A percentile compares a stretch with the other conserved stretches of the same genome.
Conservation (phyloP, 257 asterid species). For the Solanum acaule region DNA sequence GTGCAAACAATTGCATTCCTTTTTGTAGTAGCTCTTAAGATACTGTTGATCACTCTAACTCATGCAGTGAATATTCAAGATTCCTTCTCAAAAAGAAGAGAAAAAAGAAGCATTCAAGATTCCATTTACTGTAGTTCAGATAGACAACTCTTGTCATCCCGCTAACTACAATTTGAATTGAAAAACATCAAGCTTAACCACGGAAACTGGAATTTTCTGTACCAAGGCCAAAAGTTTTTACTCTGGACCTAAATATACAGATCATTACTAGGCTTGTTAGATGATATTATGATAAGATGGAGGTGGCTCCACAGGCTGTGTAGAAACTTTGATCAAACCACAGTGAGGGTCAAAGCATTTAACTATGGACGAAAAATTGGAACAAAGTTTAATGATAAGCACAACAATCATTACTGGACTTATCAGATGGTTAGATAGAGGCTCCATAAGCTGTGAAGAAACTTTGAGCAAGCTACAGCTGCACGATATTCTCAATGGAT, state of each 20-base stretch:
- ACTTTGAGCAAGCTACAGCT: not conserved
- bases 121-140: not conserved
- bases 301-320: not conserved
- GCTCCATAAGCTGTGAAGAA: not conserved
- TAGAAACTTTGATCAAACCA: not conserved
- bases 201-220: not conserved
- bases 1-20: not conserved
- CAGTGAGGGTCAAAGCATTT: not conserved
- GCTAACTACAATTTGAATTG: not conserved
- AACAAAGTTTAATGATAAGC: not conserved
- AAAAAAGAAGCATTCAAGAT: not conserved
- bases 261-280: not conserved
- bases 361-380: not conserved
- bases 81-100: not conserved
- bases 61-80: not conserved
- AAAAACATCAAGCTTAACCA: not conserved
- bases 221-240: not conserved
- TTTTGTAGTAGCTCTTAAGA: not conserved
- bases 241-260: not conserved
- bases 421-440: not conserved
- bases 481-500: not conserved
- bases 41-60: not conserved
- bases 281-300: not conserved
- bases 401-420: not conserved
- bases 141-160: not conserved